Evolutionary conservation across 495 filamentous ascomycete genomes (phyloP).

Genomic region (Parathielavia hyrcaniae): DNA sequence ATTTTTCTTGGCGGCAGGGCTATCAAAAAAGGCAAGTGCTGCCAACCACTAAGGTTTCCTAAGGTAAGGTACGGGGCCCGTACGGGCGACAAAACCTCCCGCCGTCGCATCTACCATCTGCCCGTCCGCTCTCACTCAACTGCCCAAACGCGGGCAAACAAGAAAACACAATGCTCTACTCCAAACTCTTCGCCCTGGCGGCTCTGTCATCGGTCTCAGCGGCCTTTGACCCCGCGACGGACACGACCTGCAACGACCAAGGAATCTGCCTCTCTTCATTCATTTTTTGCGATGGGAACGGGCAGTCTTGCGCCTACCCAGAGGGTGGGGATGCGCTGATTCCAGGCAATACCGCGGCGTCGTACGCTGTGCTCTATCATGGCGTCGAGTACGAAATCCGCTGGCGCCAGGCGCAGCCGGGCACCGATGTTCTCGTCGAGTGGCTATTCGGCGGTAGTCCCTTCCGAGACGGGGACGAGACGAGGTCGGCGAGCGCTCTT

Average conservation of each 20-base stretch:
- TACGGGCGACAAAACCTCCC: slow-evolving; percentile 7
- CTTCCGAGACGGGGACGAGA: background rate
- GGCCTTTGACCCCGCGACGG: slow-evolving; percentile 9
- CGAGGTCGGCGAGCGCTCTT: slow-evolving; percentile 4
- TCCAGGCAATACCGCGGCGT: slow-evolving; percentile 2
- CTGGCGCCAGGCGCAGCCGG: slow-evolving; percentile 10
- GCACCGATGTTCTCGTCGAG: slow-evolving; percentile 2
- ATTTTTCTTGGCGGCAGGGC: background rate
- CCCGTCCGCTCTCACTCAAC: background rate
- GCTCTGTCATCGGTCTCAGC: slow-evolving; percentile 5
- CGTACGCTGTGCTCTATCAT: slow-evolving; percentile 9
- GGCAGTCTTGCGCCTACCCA: slow-evolving; percentile 10
- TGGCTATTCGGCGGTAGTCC: slow-evolving; percentile 7
- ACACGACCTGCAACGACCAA: slow-evolving; percentile 12
- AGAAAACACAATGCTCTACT: background rate
- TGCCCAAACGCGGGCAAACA: slow-evolving; percentile 3
- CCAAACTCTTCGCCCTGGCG: slow-evolving; percentile 8
- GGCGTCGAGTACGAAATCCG: slow-evolving; percentile 9
- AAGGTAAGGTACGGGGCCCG: too few relatives aligned
- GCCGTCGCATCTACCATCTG: slow-evolving; percentile 1
- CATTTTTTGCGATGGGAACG: slow-evolving; percentile 4
- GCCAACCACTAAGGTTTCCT: too few relatives aligned
- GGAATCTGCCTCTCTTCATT: slow-evolving; percentile 12
- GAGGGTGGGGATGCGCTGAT: slow-evolving; percentile 6
- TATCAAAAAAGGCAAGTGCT: background rate